phyloP scores from a whole-genome alignment of 495 filamentous ascomycete genomes.

The Polyplosphaeria fusca region DNA sequence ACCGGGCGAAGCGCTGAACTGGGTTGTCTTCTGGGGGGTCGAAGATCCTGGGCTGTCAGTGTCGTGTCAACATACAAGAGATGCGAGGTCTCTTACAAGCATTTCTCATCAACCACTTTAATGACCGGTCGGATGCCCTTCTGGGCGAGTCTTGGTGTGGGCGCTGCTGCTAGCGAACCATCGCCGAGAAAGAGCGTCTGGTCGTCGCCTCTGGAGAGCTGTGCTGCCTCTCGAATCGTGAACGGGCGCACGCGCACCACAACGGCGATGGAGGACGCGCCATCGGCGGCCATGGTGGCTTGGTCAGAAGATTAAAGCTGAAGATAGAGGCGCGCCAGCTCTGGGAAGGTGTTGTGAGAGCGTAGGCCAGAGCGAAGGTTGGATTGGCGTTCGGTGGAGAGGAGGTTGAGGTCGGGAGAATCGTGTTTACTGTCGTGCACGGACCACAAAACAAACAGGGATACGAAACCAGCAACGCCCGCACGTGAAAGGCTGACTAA shows the following conservation, averaged over 20 bases:
- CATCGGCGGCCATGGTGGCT: conserved; percentile 44
- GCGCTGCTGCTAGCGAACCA: conserved; percentile 81
- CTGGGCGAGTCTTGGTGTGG: conserved; percentile 76
- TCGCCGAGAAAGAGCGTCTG: conserved; percentile 89
- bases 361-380: background rate
- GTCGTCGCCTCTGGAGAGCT: conserved; percentile 75
- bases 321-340: background rate
- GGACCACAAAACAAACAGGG: conserved; percentile 19
- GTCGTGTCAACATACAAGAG: conserved; percentile 28
- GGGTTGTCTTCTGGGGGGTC: conserved; percentile 96
- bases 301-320: background rate
- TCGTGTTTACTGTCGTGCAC: background rate
- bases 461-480: background rate
- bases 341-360: background rate
- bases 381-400: background rate
- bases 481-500: no score
- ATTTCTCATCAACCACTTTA: conserved; percentile 94
- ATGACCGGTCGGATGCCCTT: conserved; percentile 88
- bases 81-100: conserved; percentile 63
- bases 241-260: conserved; percentile 92
- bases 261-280: conserved; percentile 71
- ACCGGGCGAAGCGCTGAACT: conserved; percentile 83
- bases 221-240: conserved; percentile 70
- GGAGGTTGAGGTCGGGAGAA: background rate
- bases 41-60: conserved; percentile 67